Base-by-base conservation (phyloP, 257 asterid species). In the Solanum ossicruentum region DNA sequence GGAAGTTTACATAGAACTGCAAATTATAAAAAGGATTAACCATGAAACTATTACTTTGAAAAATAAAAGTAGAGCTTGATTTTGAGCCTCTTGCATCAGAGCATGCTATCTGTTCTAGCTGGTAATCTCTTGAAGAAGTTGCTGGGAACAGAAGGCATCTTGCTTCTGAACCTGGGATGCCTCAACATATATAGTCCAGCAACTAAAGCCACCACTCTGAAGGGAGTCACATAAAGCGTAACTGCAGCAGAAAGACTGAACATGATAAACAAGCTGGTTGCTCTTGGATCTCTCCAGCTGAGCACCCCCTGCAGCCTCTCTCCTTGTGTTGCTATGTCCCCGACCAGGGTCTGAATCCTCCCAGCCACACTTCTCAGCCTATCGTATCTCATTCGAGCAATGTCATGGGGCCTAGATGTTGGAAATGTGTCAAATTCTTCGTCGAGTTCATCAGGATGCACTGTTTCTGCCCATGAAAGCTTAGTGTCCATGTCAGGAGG, bases 381-480 rank as follows among this genome's bases (percentile, higher is more conserved):
- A n/a, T 93, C 96, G 17, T 94, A 94, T 89, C 98, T 92, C 95
- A 92, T 93, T 23, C 92, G 82, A 3, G 90, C 92, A 1, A 88
- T 66, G 5, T 94, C 97, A 0, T 86, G 86, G 16, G 81, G 85
- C 47, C 86, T 88, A 0, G 95, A 87, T 0, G 92, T 92, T 2
- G 98, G 98, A 36, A 93, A 93, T 10, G 94, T 91, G 89, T 94
- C 97, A 9, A 94, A 90, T 84, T 94, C 98, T 83, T 94, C 98
- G 45, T 93, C 98, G 21, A 94, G 91, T 84, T 94, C 97, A 45
- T 94, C 97, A 13, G 95, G 93, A 47, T 85, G 85, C 83, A 87
- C 95, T 15, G 89, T 89, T 72, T 94, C 96, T 3, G 97, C 95
- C 91, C 95, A 92, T 0, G 97, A 94, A 20, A 94, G 92, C 84